Base-by-base conservation (phyloP, 2,329 filamentous ascomycete genomes). In the Exophiala sp. region DNA sequence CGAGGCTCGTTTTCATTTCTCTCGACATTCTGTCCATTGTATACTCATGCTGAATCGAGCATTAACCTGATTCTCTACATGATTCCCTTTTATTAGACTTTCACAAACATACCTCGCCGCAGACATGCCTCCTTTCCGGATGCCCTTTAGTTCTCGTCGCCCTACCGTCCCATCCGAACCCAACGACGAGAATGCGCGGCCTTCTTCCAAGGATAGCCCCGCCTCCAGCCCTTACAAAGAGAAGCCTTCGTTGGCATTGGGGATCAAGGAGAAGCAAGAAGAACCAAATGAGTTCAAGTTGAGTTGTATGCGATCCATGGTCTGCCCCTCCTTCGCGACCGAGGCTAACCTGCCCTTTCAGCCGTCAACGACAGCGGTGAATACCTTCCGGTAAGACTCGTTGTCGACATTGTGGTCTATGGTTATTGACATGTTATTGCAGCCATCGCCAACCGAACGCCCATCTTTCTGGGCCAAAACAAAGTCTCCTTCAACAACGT, bases 341-440 rank as follows among this genome's bases (percentile, higher is more conserved):
- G 62, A 67, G 59, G 64, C 67, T 69, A 60, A 68, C 61, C 57
- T 42, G 16, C 12, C 39, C 18, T 32, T 58, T 63, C 69, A 96
- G 92, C 96, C 62, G 94, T 97, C 71, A 95, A 95, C 69, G 91
- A 95, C 72, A 95, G 88, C 70, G 92, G 92, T 62, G 88, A 96
- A 58, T 97, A 95, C 74, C 82, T 97, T 63, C 92, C 92, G 65
- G 90, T 94, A 84, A 57, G 56, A 73, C 83, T 39, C 10, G 45
- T 29, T 47, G 43, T 35, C 50, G 61, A 47, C 49, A 40, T 51
- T 52, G 18, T 5, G 36, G 9, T 7, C 35, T 7, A 16, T 18
- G 35, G 3, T 14, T 9, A 40, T 43, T 34, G 21, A 57, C 48
- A 45, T 24, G 18, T 21, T 14, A n/a, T 33, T 36, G 39, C 69